Conservation (phyloP, 306 rosid genomes). For the Hippophae rhamnoides region DNA sequence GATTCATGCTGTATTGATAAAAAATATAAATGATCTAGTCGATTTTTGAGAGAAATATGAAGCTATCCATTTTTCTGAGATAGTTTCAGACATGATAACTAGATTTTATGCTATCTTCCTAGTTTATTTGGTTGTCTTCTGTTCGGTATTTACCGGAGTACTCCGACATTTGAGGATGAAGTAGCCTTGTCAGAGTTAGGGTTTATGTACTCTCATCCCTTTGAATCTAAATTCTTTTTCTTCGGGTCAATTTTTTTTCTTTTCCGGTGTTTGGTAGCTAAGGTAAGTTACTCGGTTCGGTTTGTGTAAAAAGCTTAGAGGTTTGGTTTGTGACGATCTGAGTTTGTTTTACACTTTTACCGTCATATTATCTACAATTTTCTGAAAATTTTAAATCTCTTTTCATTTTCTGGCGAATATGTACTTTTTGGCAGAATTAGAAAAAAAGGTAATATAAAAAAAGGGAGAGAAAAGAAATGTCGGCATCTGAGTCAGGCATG, state of each 20-base stretch:
- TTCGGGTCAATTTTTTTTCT: neutral
- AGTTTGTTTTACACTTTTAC: neutral
- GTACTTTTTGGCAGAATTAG: conserved; percentile 3
- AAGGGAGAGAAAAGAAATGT: conserved; percentile 21
- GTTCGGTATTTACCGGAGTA: neutral
- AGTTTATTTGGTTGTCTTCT: conserved; percentile 15
- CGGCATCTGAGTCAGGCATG: conserved; percentile 58
- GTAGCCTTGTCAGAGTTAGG: neutral
- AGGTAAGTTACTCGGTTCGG: no score
- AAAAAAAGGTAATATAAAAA: no score
- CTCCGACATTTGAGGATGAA: conserved; percentile 3
- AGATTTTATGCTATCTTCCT: neutral
- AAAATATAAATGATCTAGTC: neutral
- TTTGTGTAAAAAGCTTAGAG: neutral
- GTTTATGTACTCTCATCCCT: neutral
- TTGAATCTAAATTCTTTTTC: neutral
- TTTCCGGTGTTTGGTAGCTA: neutral
- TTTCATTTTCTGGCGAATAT: conserved; percentile 8
- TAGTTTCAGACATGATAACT: conserved; percentile 2
- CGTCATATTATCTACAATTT: no score
- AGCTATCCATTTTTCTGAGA: neutral
- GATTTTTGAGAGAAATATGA: no score
- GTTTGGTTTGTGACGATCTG: neutral
- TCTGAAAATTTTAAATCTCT: neutral
- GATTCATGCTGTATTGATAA: neutral